Conservation (phyloP, 768 basidiomycete genomes). For the Lactifluus hygrophoroides region DNA sequence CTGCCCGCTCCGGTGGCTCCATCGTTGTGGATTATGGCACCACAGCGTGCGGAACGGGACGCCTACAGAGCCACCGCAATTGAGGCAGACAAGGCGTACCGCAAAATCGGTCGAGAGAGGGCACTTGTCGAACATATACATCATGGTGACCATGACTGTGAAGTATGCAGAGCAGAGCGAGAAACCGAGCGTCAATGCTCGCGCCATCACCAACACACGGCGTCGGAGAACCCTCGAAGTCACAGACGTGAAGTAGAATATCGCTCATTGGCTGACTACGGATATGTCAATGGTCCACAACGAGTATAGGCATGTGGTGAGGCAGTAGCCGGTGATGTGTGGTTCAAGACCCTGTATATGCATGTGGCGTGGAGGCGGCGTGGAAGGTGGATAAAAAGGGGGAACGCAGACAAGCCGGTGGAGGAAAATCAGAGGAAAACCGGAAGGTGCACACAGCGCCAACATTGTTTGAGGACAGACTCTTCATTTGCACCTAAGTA, state of each 20-base stretch:
- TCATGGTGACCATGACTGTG: not conserved
- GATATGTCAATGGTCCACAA: slow-evolving; percentile 1
- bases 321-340: too few species aligned
- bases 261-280: slow-evolving; percentile 2
- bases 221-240: slow-evolving; percentile 4
- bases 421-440: too few species aligned
- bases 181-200: not conserved
- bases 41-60: not conserved
- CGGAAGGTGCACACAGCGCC: too few species aligned
- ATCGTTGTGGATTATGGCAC: not conserved
- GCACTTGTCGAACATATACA: not conserved
- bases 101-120: not conserved
- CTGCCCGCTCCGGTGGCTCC: slow-evolving; percentile 6
- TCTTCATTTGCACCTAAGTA: too few species aligned
- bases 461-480: too few species aligned
- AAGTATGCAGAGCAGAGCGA: not conserved
- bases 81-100: not conserved
- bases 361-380: too few species aligned
- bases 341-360: too few species aligned
- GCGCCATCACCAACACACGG: slow-evolving; percentile 10
- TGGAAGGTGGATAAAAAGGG: too few species aligned
- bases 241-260: slow-evolving; percentile 7
- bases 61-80: not conserved
- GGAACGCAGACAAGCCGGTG: too few species aligned
- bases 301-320: too few species aligned